Evolutionary conservation across 192 early-diverging fungal species (phyloP), one percentile per base, ranked within the genome.

Genomic region (Glomus cerebriforme): DNA sequence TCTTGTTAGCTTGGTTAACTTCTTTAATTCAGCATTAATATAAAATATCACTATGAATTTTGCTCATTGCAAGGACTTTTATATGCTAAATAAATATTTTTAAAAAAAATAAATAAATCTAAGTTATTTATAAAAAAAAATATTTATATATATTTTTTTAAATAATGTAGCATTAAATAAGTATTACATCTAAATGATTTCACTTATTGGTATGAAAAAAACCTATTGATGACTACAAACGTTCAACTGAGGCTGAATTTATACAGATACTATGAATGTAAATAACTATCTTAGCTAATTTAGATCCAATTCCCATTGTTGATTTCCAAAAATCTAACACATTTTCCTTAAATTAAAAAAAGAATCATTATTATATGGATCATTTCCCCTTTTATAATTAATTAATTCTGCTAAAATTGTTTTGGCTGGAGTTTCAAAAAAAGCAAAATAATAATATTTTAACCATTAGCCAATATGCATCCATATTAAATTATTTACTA

Each of bases 21-120:
- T 75, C 24, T 29, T 34, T 59, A 75, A 59, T 62, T 75, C 24
- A 22, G 34, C 8, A 3, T 75, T 75, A 26, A 39, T 62, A 59
- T 62, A 75, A 59, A 59, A 75, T 75, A 7, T 75, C 22, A 63
- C 34, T n/a, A n/a, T n/a, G n/a, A n/a, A n/a, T n/a, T n/a, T n/a
- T 75, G n/a, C 69, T 71, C 24, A 71, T 71, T 49, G 69, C 39
- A 7, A 75, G 45, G 9, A 73, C 72, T 32, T 73, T 73, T 17
- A 4, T 59, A 59, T 73, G 31, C 72, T 73, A 49, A n/a, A 59
- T 37, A 37, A 71, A 47, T 43, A n/a, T 34, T 19, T 58, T 29
- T 73, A 26, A 45, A 15, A 31, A 72, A 47, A 15, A 72, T 0
- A 29, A 27, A 26, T 54, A 27, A 12, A 64, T 64, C 10, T 29